phyloP scores from a whole-genome alignment of 179 eudicot genomes.

The Vitellaria paradoxa region DNA sequence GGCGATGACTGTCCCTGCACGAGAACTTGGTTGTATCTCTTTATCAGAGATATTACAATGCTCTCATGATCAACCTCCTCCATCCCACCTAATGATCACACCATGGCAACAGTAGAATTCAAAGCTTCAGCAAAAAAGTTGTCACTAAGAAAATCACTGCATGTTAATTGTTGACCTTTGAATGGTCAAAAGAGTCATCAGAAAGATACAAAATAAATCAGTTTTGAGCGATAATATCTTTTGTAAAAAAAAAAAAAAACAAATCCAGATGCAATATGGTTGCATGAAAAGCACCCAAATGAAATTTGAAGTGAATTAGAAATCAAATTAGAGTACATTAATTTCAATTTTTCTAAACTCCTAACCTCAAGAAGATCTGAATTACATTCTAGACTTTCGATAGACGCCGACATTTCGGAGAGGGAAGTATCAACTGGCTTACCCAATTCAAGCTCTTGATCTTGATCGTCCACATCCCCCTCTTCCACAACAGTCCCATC shows the following conservation, averaged over 20 bases:
- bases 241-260: background rate
- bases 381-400: background rate
- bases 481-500: conserved; percentile 55
- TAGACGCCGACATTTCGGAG: background rate
- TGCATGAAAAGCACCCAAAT: background rate
- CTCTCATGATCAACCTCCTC: conserved; percentile 48
- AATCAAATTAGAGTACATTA: background rate
- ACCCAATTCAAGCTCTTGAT: conserved; percentile 71
- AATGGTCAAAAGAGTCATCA: background rate
- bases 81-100: conserved; percentile 36
- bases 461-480: conserved; percentile 60
- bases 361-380: background rate
- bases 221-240: background rate
- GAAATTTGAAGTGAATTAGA: background rate
- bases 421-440: conserved; percentile 18
- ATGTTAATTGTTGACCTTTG: background rate
- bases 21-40: conserved; percentile 45
- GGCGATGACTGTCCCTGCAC: conserved; percentile 37
- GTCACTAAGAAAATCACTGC: background rate
- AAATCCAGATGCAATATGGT: background rate
- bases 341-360: background rate
- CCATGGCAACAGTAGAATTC: background rate
- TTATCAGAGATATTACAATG: conserved; percentile 36
- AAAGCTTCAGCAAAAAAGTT: background rate
- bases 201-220: background rate